Conservation (phyloP, 495 filamentous ascomycete genomes). For the Barbatosphaeria neglecta region DNA sequence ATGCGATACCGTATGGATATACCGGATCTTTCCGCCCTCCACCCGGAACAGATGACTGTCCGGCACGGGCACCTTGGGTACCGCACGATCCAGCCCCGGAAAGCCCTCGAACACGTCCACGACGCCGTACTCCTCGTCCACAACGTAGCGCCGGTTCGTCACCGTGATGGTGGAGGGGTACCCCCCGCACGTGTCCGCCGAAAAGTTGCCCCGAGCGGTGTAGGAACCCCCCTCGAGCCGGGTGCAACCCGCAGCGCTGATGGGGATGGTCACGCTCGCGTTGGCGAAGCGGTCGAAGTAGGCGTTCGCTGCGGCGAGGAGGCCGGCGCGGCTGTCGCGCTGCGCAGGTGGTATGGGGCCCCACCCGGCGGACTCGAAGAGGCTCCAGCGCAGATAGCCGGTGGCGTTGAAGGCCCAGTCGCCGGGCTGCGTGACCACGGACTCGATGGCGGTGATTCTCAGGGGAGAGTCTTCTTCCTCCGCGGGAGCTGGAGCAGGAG, state of each 20-base stretch:
- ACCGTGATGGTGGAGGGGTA: slow-evolving; percentile 21
- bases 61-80: slow-evolving; percentile 8
- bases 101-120: slow-evolving; percentile 26
- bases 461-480: slow-evolving; percentile 4
- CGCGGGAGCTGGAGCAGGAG: slow-evolving; percentile 2
- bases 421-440: slow-evolving; percentile 21
- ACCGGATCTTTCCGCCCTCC: slow-evolving; percentile 21
- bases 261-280: slow-evolving; percentile 13
- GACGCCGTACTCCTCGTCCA: slow-evolving; percentile 24
- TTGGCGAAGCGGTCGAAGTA: slow-evolving; percentile 25
- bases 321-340: slow-evolving; percentile 17
- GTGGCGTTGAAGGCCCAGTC: slow-evolving; percentile 33
- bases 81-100: slow-evolving; percentile 18
- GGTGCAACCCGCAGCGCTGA: slow-evolving; percentile 16
- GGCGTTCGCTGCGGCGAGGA: slow-evolving; percentile 23
- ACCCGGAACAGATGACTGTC: slow-evolving; percentile 24
- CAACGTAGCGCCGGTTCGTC: slow-evolving; percentile 20
- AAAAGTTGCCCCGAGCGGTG: slow-evolving; percentile 11
- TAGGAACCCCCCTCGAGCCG: slow-evolving; percentile 26
- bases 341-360: slow-evolving; percentile 18
- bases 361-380: slow-evolving; percentile 23
- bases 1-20: slow-evolving; percentile 17
- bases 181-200: slow-evolving; percentile 24
- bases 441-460: slow-evolving; percentile 23
- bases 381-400: slow-evolving; percentile 16